Evolutionary conservation across 768 basidiomycete species (phyloP).

Genomic region (Coprinellus micaceus): DNA sequence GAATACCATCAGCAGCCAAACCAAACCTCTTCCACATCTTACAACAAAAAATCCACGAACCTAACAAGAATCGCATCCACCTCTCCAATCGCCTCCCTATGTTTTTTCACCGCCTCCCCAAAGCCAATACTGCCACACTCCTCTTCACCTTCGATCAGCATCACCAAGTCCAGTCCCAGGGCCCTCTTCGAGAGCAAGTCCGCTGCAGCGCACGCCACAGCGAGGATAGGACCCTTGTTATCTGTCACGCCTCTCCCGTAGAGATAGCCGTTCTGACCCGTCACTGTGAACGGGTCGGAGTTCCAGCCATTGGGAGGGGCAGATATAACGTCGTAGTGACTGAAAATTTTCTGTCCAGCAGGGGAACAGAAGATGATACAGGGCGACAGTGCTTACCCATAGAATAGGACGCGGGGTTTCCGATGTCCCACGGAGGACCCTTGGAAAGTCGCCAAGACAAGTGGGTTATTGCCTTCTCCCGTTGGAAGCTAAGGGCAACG

Average conservation of each 20-base stretch:
- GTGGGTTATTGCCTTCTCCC: slow-evolving; percentile 73
- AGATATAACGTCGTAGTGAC: slow-evolving; percentile 96
- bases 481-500: slow-evolving; percentile 58
- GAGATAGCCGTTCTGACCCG: slow-evolving; percentile 82
- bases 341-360: slow-evolving; percentile 22
- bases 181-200: slow-evolving; percentile 67
- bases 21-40: no score
- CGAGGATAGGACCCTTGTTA: slow-evolving; percentile 93
- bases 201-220: slow-evolving; percentile 85
- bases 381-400: slow-evolving; percentile 55
- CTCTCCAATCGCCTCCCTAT: slow-evolving; percentile 81
- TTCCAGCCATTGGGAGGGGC: slow-evolving; percentile 75
- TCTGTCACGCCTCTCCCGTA: slow-evolving; percentile 92
- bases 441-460: slow-evolving; percentile 85
- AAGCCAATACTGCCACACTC: slow-evolving; percentile 93
- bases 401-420: slow-evolving; percentile 82
- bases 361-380: background rate
- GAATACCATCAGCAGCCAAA: background rate
- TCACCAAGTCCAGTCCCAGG: slow-evolving; percentile 82
- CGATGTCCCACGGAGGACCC: slow-evolving; percentile 56
- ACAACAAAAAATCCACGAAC: no score
- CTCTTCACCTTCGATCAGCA: slow-evolving; percentile 95
- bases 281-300: slow-evolving; percentile 78
- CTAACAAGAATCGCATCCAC: slow-evolving; percentile 90
- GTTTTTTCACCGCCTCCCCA: slow-evolving; percentile 61